Percentiles rank a stretch among this genome's conserved stretches.
Conservation (phyloP, 306 rosid genomes). For the Sphenostylis stenocarpa region DNA sequence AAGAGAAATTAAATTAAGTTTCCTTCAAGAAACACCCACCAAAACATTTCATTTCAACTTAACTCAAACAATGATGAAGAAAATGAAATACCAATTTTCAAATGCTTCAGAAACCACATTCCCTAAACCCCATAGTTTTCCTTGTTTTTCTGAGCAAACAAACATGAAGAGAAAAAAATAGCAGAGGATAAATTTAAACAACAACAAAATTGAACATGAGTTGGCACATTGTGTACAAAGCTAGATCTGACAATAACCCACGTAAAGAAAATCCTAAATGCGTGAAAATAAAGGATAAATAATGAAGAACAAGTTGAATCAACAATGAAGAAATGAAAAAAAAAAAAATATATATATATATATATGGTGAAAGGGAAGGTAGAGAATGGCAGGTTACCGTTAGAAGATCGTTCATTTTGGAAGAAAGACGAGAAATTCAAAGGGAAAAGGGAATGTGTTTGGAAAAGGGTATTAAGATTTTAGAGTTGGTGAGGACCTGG, state of each 20-base stretch:
- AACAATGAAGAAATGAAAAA: neutral
- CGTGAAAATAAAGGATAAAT: neutral
- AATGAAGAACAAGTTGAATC: neutral
- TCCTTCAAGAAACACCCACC: neutral
- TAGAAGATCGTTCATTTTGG: conserved; percentile 88
- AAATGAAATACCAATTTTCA: neutral
- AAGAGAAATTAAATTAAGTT: neutral
- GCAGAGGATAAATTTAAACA: neutral
- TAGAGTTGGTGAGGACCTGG: conserved; percentile 51
- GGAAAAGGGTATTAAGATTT: neutral
- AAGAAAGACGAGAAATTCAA: conserved; percentile 35
- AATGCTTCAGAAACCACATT: conserved; percentile 2
- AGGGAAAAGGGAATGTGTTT: conserved; percentile 6
- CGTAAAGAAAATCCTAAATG: conserved; percentile 28
- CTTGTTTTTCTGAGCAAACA: conserved; percentile 23
- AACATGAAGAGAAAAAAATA: conserved; percentile 26
- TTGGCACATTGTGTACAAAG: neutral
- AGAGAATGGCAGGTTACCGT: conserved; percentile 48
- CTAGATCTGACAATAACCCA: conserved; percentile 43
- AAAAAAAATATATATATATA: neutral
- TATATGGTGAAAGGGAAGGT: neutral
- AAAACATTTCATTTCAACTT: conserved; percentile 11
- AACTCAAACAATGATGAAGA: neutral
- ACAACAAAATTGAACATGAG: conserved; percentile 18
- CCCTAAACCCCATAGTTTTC: conserved; percentile 8